Base-by-base conservation (phyloP, 1,139 yeast genomes). In the Arxiozyma telluris region DNA sequence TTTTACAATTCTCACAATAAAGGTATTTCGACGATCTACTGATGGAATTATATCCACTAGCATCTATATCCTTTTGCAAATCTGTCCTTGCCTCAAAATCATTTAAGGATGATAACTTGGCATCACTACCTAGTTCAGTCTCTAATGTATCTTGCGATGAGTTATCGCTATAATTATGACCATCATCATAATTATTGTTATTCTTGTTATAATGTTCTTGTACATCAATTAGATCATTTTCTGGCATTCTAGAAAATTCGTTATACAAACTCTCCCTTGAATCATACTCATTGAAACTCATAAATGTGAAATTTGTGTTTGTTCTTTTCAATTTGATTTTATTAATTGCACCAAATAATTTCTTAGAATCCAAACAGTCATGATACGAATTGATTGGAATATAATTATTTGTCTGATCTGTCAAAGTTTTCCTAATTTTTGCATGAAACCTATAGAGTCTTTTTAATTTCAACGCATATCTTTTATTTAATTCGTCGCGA, bases 391-490 rank as follows among this genome's bases (percentile, higher is more conserved):
- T 15, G 12, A 50, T 41, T 7, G 34, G 6, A 15, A 30, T 27
- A 41, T 41, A 17, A 1, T 38, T 25, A 20, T 23, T 17, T n/a
- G 39, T 18, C 25, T 38, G 25, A 20, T 21, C 21, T 21, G 34
- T 41, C 6, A 22, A 9, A 23, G 25, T n/a, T 15, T 39, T 17
- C 4, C 38, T 44, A 18, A 49, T 22, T 21, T 45, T 41, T 8
- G 54, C 38, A 39, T 49, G 39, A 25, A 22, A 30, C 15, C 44
- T n/a, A 49, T 41, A 48, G 39, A 67, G 51, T 49, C 61, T 57
- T 45, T 68, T 62, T 45, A 69, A 50, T 51, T 61, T 61, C 44
- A 64, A 53, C n/a, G 71, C 71, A 56, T 65, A 67, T 44, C 60
- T 60, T 51, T 65, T 67, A 52, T 66, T 68, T 18, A 59, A 50